These are phyloP conservation scores for Termitomyces sp. DNA, from an alignment of 768 basidiomycete genomes.

Conservation along the genomic window DNA sequence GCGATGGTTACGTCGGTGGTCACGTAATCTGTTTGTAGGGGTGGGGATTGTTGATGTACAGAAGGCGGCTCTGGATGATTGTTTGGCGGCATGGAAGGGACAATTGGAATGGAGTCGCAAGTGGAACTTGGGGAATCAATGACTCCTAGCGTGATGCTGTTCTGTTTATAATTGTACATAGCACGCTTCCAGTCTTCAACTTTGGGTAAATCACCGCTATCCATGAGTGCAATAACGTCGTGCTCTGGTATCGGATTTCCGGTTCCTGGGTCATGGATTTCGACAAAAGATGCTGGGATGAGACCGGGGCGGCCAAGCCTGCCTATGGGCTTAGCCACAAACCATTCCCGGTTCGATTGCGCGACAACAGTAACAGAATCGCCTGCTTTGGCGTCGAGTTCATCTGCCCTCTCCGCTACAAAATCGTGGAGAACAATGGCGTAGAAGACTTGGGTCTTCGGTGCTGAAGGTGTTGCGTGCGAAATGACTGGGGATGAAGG, in stretches of 20 bases:
- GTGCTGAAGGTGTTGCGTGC: slow-evolving; percentile 22
- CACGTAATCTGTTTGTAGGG: slow-evolving; percentile 18
- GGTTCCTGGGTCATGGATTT: slow-evolving; percentile 90
- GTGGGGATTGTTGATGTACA: slow-evolving; percentile 22
- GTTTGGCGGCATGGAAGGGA: slow-evolving; percentile 29
- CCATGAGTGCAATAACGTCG: slow-evolving; percentile 75
- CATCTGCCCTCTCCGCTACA: slow-evolving; percentile 90
- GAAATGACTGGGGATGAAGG: slow-evolving; percentile 20
- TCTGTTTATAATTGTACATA: slow-evolving; percentile 93
- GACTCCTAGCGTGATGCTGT: slow-evolving; percentile 90
- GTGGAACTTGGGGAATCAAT: slow-evolving; percentile 51
- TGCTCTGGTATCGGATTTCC: slow-evolving; percentile 56
- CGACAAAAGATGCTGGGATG: slow-evolving; percentile 95
- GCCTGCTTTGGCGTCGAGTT: slow-evolving; percentile 90
- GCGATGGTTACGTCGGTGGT: slow-evolving; percentile 27
- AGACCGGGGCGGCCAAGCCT: slow-evolving; percentile 91
- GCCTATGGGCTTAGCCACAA: slow-evolving; percentile 98
- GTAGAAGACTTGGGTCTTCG: slow-evolving; percentile 71
- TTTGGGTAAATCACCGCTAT: slow-evolving; percentile 82
- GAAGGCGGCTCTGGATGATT: slow-evolving; percentile 16
- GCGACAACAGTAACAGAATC: slow-evolving; percentile 96
- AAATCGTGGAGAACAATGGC: slow-evolving; percentile 97
- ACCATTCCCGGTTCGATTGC: slow-evolving; percentile 99
- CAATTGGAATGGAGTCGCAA: slow-evolving; percentile 36
- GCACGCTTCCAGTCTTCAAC: slow-evolving; percentile 99